Conservation (phyloP, 129 eudicot genomes). For the Deinandra increscens region DNA sequence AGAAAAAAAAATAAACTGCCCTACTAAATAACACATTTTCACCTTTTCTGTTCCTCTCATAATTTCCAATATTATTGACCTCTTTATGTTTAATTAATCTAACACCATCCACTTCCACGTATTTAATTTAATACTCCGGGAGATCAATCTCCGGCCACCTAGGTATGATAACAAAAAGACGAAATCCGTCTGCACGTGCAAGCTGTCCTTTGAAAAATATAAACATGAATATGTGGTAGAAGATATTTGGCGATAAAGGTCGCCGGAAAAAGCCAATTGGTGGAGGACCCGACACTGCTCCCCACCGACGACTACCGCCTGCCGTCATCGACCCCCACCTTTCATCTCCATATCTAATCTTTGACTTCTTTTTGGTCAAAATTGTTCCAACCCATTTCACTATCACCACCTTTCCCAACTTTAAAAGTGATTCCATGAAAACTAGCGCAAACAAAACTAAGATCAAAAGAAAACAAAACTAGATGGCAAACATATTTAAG, state of each 20-base stretch:
- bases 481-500: too few species aligned
- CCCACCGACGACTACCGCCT: constrained; percentile 33
- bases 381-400: not conserved
- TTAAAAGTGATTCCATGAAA: constrained; percentile 24
- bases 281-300: constrained; percentile 29
- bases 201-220: not conserved
- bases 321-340: constrained; percentile 18
- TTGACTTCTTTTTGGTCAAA: constrained; percentile 26
- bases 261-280: constrained; percentile 32
- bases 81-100: not conserved
- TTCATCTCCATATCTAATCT: not conserved
- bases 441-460: constrained; percentile 1
- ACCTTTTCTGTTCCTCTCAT: too few species aligned
- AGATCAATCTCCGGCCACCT: not conserved
- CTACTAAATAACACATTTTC: too few species aligned
- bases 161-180: not conserved
- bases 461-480: too few species aligned
- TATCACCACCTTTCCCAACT: not conserved
- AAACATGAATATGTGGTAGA: constrained; percentile 2
- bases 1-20: too few species aligned
- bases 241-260: constrained; percentile 18
- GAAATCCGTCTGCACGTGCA: not conserved
- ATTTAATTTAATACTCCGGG: not conserved
- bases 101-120: not conserved
- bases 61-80: too few species aligned